These are phyloP conservation scores for Lachnellula occidentalis DNA, from an alignment of 2,329 filamentous ascomycete species.

Conservation along the genomic window DNA sequence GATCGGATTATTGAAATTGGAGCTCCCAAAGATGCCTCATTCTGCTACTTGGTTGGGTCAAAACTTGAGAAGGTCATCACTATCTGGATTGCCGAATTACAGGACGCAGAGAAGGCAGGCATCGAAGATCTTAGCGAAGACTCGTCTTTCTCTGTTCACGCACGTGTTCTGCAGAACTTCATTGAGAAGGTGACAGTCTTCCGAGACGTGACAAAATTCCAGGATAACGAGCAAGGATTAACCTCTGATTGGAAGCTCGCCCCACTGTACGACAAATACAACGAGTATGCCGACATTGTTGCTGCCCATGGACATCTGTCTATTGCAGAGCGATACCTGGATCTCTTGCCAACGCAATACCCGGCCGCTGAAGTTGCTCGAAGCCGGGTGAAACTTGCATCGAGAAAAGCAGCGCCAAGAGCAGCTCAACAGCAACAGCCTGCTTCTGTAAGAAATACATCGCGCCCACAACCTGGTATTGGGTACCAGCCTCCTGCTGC, in stretches of 20 bases:
- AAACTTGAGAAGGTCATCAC: slow-evolving; percentile 95
- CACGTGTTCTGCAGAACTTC: slow-evolving; percentile 80
- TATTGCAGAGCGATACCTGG: slow-evolving; percentile 85
- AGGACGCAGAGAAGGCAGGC: slow-evolving; percentile 73
- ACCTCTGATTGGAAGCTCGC: slow-evolving; percentile 83
- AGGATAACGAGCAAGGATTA: slow-evolving; percentile 68
- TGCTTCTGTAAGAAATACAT: slow-evolving; percentile 35
- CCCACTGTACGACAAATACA: slow-evolving; percentile 87
- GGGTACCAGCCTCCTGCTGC: slow-evolving; percentile 43
- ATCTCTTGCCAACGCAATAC: slow-evolving; percentile 77
- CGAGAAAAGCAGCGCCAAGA: slow-evolving; percentile 51
- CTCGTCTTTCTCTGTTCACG: slow-evolving; percentile 87
- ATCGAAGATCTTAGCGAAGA: slow-evolving; percentile 65
- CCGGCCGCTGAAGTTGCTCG: slow-evolving; percentile 82
- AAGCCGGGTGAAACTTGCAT: slow-evolving; percentile 79
- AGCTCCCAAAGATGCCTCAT: slow-evolving; percentile 82
- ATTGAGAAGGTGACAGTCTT: slow-evolving; percentile 99
- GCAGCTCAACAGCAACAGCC: slow-evolving; percentile 31
- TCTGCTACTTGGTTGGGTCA: slow-evolving; percentile 93
- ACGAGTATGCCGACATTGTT: slow-evolving; percentile 93
- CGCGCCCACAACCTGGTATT: slow-evolving; percentile 37
- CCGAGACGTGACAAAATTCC: slow-evolving; percentile 87
- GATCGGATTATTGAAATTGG: slow-evolving; percentile 80
- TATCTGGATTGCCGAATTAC: slow-evolving; percentile 88
- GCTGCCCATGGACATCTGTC: slow-evolving; percentile 82